Evolutionary conservation across 2,329 filamentous ascomycete species (phyloP).

Genomic region (Cladosporium sp.): DNA sequence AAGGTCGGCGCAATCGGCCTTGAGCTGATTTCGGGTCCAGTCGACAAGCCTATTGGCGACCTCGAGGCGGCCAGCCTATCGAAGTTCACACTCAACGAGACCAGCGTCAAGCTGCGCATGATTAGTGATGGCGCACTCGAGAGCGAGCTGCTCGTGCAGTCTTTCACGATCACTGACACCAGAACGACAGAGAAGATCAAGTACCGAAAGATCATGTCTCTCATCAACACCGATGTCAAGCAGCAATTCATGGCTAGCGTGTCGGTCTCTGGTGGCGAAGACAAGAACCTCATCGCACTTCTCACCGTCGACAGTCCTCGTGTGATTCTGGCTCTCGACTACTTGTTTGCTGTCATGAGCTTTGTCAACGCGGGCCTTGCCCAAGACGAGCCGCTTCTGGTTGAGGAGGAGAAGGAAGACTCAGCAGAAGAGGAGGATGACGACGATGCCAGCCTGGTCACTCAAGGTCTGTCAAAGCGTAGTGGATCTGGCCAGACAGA

Average conservation of each 20-base stretch:
- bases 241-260: conserved; percentile 98
- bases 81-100: conserved; percentile 91
- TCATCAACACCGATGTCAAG: conserved; percentile 85
- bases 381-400: conserved; percentile 55
- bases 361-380: conserved; percentile 73
- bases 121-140: conserved; percentile 88
- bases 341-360: conserved; percentile 83
- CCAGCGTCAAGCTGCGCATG: conserved; percentile 87
- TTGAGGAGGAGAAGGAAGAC: conserved; percentile 59
- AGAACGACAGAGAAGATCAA: conserved; percentile 89
- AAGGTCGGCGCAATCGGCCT: conserved; percentile 83
- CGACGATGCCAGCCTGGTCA: conserved; percentile 47
- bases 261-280: conserved; percentile 82
- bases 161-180: conserved; percentile 92
- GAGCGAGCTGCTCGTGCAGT: conserved; percentile 87
- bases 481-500: conserved; percentile 25
- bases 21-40: conserved; percentile 77
- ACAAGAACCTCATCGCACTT: conserved; percentile 82
- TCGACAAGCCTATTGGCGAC: conserved; percentile 75
- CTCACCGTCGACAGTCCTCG: conserved; percentile 92
- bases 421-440: conserved; percentile 49
- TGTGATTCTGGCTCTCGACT: conserved; percentile 93
- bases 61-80: conserved; percentile 80
- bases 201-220: conserved; percentile 96
- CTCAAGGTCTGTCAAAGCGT: conserved; percentile 31